phyloP scores from a whole-genome alignment of 306 rosid genomes.

The Ziziphus jujuba region DNA sequence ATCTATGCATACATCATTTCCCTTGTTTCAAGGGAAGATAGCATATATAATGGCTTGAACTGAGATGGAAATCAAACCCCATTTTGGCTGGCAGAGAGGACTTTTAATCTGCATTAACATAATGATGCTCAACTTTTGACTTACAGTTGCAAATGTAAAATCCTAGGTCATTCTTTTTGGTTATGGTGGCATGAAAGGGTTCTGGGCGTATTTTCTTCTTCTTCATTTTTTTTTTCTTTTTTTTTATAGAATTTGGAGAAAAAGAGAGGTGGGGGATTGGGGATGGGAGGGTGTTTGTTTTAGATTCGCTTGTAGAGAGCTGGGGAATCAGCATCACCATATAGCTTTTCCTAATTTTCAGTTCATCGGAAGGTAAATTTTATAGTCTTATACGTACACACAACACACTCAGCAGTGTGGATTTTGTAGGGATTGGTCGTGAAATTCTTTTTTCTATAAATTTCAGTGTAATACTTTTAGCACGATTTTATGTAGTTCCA shows the following conservation, averaged over 20 bases:
- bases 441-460: conserved; percentile 24
- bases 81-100: conserved; percentile 27
- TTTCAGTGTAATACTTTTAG: conserved; percentile 35
- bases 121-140: conserved; percentile 45
- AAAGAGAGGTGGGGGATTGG: conserved; percentile 20
- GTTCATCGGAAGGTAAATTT: conserved; percentile 28
- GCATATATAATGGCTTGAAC: conserved; percentile 1
- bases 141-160: conserved; percentile 21
- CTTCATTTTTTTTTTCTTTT: not conserved
- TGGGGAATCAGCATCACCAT: conserved; percentile 38
- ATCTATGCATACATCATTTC: conserved; percentile 18
- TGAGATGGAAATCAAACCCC: conserved; percentile 22
- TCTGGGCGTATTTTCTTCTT: conserved; percentile 21
- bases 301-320: conserved; percentile 53
- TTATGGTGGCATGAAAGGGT: conserved; percentile 33
- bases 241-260: not conserved
- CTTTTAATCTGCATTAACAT: conserved; percentile 18
- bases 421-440: conserved; percentile 34
- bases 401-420: conserved; percentile 31
- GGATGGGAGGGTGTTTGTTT: conserved; percentile 32
- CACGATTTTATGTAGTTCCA: conserved; percentile 26
- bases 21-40: conserved; percentile 22
- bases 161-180: conserved; percentile 51
- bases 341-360: conserved; percentile 32
- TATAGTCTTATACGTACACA: conserved; percentile 15